phyloP scores from a whole-genome alignment of 176 grass and related monocot species.

The Tillandsia fasciculata region DNA sequence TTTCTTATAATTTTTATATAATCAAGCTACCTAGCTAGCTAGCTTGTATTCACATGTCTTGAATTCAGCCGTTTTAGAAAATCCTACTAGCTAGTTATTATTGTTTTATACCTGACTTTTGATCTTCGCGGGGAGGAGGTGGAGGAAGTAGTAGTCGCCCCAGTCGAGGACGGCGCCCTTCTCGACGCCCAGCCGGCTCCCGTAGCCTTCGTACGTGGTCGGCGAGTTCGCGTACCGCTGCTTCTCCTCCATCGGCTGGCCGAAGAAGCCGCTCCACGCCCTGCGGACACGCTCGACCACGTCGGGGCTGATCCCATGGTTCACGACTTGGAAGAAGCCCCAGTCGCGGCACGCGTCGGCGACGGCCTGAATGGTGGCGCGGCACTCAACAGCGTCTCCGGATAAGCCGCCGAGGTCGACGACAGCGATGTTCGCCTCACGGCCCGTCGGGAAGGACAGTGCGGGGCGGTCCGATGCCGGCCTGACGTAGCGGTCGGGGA shows the following conservation, averaged over 20 bases:
- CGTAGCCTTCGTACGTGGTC: slow-evolving; percentile 79
- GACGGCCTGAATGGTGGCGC: slow-evolving; percentile 26
- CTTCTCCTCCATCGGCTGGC: slow-evolving; percentile 42
- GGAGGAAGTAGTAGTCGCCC: slow-evolving; percentile 90
- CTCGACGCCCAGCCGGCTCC: slow-evolving; percentile 70
- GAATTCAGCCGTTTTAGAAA: too few relatives aligned
- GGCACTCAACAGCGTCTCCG: not conserved
- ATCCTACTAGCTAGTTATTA: too few relatives aligned
- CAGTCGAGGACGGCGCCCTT: slow-evolving; percentile 82
- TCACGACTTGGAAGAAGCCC: slow-evolving; percentile 85
- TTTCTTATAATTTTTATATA: too few relatives aligned
- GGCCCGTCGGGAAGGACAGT: not conserved
- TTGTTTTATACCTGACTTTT: slow-evolving; percentile 16
- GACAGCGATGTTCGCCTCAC: slow-evolving; percentile 41
- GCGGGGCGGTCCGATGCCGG: slow-evolving; percentile 49
- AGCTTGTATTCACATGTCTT: too few relatives aligned
- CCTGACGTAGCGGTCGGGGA: slow-evolving; percentile 68
- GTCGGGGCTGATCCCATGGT: slow-evolving; percentile 64
- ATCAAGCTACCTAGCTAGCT: too few relatives aligned
- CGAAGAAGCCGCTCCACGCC: slow-evolving; percentile 72
- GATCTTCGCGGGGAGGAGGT: slow-evolving; percentile 37
- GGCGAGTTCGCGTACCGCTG: slow-evolving; percentile 63
- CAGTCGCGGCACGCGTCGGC: slow-evolving; percentile 54
- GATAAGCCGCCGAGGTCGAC: slow-evolving; percentile 43
- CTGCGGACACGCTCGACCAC: slow-evolving; percentile 36